Base-by-base conservation (phyloP, 208 protist species). In the Wallacemonas sp. region DNA sequence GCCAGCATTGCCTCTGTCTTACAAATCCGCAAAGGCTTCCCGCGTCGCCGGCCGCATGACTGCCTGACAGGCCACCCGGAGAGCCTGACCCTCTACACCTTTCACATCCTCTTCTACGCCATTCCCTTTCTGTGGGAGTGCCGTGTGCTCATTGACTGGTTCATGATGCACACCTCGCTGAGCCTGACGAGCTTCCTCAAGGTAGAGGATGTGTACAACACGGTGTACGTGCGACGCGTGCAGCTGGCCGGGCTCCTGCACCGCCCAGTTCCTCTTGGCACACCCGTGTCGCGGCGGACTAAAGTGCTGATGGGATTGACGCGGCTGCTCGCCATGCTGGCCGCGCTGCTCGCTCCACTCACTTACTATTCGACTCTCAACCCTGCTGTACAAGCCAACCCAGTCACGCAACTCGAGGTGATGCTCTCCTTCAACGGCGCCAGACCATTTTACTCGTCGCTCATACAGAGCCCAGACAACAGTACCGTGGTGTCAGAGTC, bases 341-440 rank as follows among this genome's bases (percentile, higher is more conserved):
- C 86, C 1, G 79, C 82, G n/a, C 66, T 97, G 21, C 75, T 94
- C 17, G 79, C 77, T 1, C 91, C 91, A 22, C 72, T 97, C 26
- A 42, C 91, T 19, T 96, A 94, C 75, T 96, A 91, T 67, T 94
- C 88, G 31, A 90, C 86, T 26, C 86, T 93, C 71, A 94, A 90
- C 72, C 89, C 91, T 2, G 85, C 75, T 17, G 71, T 90, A 22
- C 59, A 47, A 31, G 59, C 63, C 28, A 95, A 89, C 63, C 34
- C 36, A 4, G 83, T 86, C 9, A 66, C 54, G 28, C 44, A 79
- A 58, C 31, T 90, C 26, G 53, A 49, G 17, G 33, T 90, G 14
- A 59, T 51, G 28, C 63, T 93, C 24, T 82, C 75, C 26, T 86
- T 95, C 60, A 81, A 78, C 45, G 76, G 75, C 24, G 77, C 72